Evolutionary conservation across 257 asterid genomes (phyloP), one percentile per base, ranked within the genome.

Genomic region (Plectranthus barbatus): DNA sequence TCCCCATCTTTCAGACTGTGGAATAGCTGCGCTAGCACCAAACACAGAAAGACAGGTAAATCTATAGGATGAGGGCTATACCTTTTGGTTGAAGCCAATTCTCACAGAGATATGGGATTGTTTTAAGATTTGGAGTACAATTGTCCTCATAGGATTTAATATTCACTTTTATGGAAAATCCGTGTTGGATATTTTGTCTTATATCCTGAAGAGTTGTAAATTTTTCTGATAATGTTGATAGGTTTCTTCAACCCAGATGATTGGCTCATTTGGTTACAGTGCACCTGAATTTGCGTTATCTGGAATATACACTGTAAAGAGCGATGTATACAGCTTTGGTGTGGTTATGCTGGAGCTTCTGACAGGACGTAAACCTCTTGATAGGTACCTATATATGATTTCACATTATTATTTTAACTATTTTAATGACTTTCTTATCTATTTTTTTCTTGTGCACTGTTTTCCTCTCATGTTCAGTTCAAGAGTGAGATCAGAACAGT

Each of bases 251-350:
- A 75, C 88, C 44, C 94, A 86, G 63, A 74, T 90, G 82, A 76
- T 90, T 41, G 97, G 96, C 34, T 85, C 97, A 48, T 87, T 89
- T 34, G 97, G 99, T 23, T 93, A 93, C 48, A 93, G 96, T 49
- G 95, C 99, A 41, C 99, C 97, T n/a, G 97, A 93, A 73, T 90
- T 90, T 70, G 96, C 91, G 69, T 76, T 93, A 71, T 90, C 99
- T 41, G 99, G 99, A 40, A 77, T 90, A 64, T 93, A 90, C 81
- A 93, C 96, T 9, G 85, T 90, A 36, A 93, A 93, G 76, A 93
- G 96, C 54, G 99, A 93, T 29, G 97, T 90, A 31, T 87, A 93
- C 81, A 93, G 97, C 68, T 90, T 93, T 52, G 99, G 99, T 11
- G 96, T 87, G 70, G 99, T 90, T 64, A 90, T 90, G 99, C 78